Percentiles rank a stretch among this genome's conserved stretches.
These are phyloP conservation scores for Amanita exitialis DNA, from an alignment of 768 basidiomycete genomes.

Conservation along the genomic window DNA sequence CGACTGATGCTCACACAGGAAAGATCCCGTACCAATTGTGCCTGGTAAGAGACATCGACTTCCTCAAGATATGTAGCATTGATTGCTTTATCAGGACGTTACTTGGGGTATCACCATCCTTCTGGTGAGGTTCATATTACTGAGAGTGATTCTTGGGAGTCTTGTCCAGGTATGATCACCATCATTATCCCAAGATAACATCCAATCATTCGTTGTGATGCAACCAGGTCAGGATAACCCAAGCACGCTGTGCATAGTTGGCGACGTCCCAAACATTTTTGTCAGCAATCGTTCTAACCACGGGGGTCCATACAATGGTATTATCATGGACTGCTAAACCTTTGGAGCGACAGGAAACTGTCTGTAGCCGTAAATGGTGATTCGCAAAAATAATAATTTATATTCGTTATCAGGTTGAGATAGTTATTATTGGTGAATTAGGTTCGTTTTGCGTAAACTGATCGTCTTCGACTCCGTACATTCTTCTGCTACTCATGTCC, in stretches of 20 bases:
- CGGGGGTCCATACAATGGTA: slow-evolving; percentile 21
- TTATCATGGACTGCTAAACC: slow-evolving; percentile 2
- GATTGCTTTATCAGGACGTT: slow-evolving; percentile 16
- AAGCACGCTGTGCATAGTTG: slow-evolving; percentile 38
- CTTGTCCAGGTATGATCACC: slow-evolving; percentile 46
- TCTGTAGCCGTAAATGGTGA: no score
- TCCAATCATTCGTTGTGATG: background rate
- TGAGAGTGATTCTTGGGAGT: slow-evolving; percentile 37
- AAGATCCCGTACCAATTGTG: slow-evolving; percentile 30
- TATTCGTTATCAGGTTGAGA: no score
- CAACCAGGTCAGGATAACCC: slow-evolving; percentile 50
- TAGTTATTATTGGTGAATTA: no score
- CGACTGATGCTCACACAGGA: slow-evolving; percentile 13
- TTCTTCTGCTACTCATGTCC: no score
- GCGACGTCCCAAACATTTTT: slow-evolving; percentile 43
- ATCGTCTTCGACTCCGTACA: no score
- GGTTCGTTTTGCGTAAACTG: no score
- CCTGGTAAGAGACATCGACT: slow-evolving; percentile 20
- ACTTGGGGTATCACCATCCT: slow-evolving; percentile 34
- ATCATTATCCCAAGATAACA: slow-evolving; percentile 42
- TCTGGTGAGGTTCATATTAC: slow-evolving; percentile 43
- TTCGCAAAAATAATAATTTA: no score
- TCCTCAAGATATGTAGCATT: background rate
- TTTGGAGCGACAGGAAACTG: background rate
- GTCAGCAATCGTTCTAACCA: slow-evolving; percentile 35